Evolutionary conservation across 805 yeast genomes (phyloP).

Genomic region (Ogataea saltuana): DNA sequence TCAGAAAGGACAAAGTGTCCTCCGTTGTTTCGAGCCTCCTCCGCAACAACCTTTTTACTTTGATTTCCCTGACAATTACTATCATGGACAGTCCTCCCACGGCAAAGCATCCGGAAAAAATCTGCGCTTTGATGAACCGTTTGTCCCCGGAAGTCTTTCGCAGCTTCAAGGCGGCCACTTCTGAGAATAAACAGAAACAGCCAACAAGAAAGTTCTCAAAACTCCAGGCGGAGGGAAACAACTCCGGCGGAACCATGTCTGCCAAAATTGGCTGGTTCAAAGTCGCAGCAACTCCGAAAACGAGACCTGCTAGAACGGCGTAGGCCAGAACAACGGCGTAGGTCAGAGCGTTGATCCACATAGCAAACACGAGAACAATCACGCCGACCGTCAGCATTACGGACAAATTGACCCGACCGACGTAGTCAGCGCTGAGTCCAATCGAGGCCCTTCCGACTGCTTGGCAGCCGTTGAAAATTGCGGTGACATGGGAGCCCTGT

Average conservation of each 20-base stretch:
- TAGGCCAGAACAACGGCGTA: slow-evolving; percentile 37
- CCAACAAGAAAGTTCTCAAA: slow-evolving; percentile 32
- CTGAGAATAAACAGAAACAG: slow-evolving; percentile 31
- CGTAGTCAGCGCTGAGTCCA: slow-evolving; percentile 46
- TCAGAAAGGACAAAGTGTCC: slow-evolving; percentile 8
- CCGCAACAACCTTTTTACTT: slow-evolving; percentile 42
- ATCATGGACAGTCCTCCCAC: slow-evolving; percentile 43
- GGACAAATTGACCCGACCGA: slow-evolving; percentile 50
- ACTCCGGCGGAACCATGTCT: slow-evolving; percentile 29
- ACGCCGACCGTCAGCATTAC: slow-evolving; percentile 36
- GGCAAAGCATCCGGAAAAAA: slow-evolving; percentile 58
- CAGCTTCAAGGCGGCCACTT: slow-evolving; percentile 33
- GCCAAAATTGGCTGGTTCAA: slow-evolving; percentile 34
- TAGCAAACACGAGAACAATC: slow-evolving; percentile 42
- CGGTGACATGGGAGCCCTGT: slow-evolving; percentile 48
- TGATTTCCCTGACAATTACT: slow-evolving; percentile 51
- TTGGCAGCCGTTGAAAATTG: slow-evolving; percentile 49
- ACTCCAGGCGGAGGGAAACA: slow-evolving; percentile 36
- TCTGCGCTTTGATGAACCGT: slow-evolving; percentile 61
- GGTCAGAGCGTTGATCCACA: slow-evolving; percentile 44
- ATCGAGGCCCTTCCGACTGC: slow-evolving; percentile 50
- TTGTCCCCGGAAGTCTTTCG: slow-evolving; percentile 17
- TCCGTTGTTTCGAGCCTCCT: slow-evolving; percentile 19
- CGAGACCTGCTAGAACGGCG: slow-evolving; percentile 44
- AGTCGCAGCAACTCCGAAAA: slow-evolving; percentile 45